Conservation (phyloP, 495 filamentous ascomycete species). For the Trichoderma asperelloides region DNA sequence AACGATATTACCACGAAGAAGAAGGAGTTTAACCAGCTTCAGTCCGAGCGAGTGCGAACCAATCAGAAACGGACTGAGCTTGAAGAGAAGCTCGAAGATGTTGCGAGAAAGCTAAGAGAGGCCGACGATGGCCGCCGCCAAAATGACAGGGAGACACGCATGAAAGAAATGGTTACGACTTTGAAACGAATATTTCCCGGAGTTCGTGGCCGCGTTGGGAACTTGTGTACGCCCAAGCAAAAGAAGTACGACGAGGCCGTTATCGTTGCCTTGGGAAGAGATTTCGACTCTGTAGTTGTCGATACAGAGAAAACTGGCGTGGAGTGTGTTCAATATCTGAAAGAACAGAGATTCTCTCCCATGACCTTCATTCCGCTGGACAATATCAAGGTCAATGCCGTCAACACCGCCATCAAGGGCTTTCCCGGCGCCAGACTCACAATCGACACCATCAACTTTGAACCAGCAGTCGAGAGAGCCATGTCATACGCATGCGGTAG, state of each 20-base stretch:
- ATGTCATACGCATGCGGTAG: constrained; percentile 93
- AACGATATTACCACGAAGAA: constrained; percentile 82
- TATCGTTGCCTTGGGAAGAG: constrained; percentile 80
- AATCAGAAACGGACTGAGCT: constrained; percentile 76
- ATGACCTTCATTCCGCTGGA: constrained; percentile 92
- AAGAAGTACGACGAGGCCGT: constrained; percentile 93
- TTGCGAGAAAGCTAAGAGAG: constrained; percentile 67
- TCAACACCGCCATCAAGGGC: constrained; percentile 84
- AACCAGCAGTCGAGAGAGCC: constrained; percentile 74
- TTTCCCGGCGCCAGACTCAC: constrained; percentile 78
- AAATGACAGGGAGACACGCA: constrained; percentile 66
- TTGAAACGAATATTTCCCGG: constrained; percentile 88
- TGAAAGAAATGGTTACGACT: constrained; percentile 69
- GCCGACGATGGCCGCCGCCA: constrained; percentile 77
- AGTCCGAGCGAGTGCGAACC: constrained; percentile 73
- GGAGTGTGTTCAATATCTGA: constrained; percentile 89
- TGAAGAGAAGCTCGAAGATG: constrained; percentile 80
- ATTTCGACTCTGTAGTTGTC: constrained; percentile 92
- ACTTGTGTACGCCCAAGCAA: constrained; percentile 91
- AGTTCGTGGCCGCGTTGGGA: constrained; percentile 80
- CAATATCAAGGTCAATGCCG: constrained; percentile 85
- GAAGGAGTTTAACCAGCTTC: constrained; percentile 74
- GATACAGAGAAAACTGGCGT: constrained; percentile 91
- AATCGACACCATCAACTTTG: constrained; percentile 94
- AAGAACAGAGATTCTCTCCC: constrained; percentile 75